Conservation (phyloP, 257 asterid species). For the Pogostemon cablin region DNA sequence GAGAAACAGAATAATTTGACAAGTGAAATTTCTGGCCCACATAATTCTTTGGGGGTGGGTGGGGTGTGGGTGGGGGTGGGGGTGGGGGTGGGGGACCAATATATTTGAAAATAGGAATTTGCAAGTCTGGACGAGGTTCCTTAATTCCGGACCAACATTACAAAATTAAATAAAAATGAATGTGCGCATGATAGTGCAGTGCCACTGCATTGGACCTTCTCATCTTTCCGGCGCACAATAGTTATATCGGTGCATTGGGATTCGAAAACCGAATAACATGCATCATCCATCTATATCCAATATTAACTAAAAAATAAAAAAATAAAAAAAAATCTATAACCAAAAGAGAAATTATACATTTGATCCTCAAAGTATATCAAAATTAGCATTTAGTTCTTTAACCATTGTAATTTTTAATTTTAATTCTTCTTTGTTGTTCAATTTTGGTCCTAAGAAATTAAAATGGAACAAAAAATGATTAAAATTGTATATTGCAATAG, state of each 20-base stretch:
- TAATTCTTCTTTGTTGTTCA: no score
- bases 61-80: not conserved
- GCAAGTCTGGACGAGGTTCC: slow-evolving; percentile 58
- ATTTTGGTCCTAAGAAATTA: no score
- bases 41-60: not conserved
- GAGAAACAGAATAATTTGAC: not conserved
- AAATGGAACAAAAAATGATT: no score
- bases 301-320: no score
- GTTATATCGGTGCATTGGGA: slow-evolving; percentile 35
- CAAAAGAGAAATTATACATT: no score
- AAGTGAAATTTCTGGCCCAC: not conserved
- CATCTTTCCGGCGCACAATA: slow-evolving; percentile 40
- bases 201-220: slow-evolving; percentile 28
- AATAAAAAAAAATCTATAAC: no score
- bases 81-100: slow-evolving; percentile 34
- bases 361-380: no score
- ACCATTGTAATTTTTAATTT: no score
- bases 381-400: no score
- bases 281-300: not conserved
- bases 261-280: slow-evolving; percentile 7
- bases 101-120: slow-evolving; percentile 33
- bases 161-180: slow-evolving; percentile 23
- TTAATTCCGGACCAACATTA: slow-evolving; percentile 65
- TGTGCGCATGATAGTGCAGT: slow-evolving; percentile 51
- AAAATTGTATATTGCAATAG: no score